Conservation (phyloP, 106 monocot species). For the Chionographis japonica region DNA sequence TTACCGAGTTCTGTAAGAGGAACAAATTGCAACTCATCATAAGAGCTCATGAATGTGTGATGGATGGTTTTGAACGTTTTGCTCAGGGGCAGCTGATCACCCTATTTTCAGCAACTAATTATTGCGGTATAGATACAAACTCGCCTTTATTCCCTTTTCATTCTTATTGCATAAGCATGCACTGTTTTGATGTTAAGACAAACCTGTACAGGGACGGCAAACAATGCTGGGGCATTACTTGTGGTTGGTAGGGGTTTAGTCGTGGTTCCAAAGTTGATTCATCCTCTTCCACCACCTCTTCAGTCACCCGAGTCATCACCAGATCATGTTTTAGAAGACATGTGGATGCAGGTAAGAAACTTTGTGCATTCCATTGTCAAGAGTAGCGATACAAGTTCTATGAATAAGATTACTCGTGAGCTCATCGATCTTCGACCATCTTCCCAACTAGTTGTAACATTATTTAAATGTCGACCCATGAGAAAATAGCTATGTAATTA, state of each 20-base stretch:
- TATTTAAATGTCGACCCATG: too few species aligned
- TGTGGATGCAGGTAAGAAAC: conserved; percentile 91
- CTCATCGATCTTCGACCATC: too few species aligned
- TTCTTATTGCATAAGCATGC: background rate
- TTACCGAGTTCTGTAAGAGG: conserved; percentile 87
- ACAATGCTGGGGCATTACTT: conserved; percentile 96
- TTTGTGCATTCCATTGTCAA: background rate
- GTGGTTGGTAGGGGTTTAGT: conserved; percentile 94
- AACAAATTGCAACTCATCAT: conserved; percentile 93
- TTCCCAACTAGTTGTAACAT: too few species aligned
- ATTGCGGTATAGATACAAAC: conserved; percentile 59
- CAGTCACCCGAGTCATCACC: conserved; percentile 92
- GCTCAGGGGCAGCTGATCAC: conserved; percentile 97
- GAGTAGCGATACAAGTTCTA: too few species aligned
- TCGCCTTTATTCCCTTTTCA: background rate
- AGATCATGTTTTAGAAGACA: conserved; percentile 60
- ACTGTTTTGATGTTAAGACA: conserved; percentile 2
- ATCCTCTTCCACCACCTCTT: conserved; percentile 93
- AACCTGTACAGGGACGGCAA: conserved; percentile 71
- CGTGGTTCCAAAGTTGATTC: conserved; percentile 96
- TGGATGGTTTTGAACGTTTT: conserved; percentile 99
- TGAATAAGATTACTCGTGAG: too few species aligned
- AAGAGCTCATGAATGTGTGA: conserved; percentile 99
- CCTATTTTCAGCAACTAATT: conserved; percentile 96
- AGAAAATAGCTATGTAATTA: too few species aligned